These are phyloP conservation scores for Tolypocladium nubicola DNA, from an alignment of 2,329 filamentous ascomycete genomes.

Conservation along the genomic window DNA sequence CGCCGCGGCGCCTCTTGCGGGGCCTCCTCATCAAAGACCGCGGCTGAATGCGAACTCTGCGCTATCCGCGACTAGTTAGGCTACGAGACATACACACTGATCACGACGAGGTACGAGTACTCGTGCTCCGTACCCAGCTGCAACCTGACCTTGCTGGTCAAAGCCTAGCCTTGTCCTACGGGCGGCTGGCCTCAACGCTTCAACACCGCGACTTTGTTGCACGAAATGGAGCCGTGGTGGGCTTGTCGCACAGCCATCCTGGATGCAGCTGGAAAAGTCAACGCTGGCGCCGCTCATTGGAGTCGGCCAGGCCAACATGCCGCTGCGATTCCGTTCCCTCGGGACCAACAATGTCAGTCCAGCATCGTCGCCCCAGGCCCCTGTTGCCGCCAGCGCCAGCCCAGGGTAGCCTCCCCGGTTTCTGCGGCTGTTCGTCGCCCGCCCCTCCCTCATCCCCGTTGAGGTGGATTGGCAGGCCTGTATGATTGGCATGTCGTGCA, in stretches of 20 bases:
- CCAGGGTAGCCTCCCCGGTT: background rate
- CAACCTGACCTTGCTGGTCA: background rate
- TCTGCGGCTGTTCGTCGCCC: conserved; percentile 1
- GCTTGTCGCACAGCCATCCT: background rate
- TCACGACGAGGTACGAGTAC: background rate
- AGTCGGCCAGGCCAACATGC: background rate
- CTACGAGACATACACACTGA: background rate
- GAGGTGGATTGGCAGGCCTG: background rate
- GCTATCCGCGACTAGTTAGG: background rate
- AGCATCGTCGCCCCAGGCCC: background rate
- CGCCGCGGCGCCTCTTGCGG: background rate
- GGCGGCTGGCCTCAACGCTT: background rate
- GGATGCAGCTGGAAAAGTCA: background rate
- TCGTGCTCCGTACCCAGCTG: background rate
- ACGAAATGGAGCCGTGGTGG: background rate
- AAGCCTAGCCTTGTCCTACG: background rate
- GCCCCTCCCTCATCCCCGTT: background rate
- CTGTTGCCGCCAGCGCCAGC: background rate
- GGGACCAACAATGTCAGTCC: conserved; percentile 3
- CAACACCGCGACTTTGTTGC: background rate
- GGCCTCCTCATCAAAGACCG: background rate
- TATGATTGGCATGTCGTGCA: conserved; percentile 5
- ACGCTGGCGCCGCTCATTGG: background rate
- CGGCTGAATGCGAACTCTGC: background rate
- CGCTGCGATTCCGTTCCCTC: conserved; percentile 5